Conservation (phyloP, 2,329 filamentous ascomycete species). For the Penicillium fuscoglaucum region DNA sequence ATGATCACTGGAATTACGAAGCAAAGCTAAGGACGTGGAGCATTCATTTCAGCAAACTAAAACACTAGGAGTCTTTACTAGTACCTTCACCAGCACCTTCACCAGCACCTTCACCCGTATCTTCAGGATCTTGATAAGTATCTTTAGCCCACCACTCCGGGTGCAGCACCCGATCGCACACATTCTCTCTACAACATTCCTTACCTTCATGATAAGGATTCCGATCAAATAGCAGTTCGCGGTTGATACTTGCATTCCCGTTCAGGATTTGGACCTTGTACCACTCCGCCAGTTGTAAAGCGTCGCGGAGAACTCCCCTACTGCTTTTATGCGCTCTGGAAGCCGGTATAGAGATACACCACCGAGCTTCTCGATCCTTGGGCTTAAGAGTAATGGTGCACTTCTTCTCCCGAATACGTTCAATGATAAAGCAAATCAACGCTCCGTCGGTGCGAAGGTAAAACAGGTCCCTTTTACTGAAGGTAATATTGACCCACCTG, state of each 20-base stretch:
- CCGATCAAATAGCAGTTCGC: not conserved
- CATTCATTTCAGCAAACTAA: not conserved
- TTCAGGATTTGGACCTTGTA: not conserved
- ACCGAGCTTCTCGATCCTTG: not conserved
- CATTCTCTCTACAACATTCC: not conserved
- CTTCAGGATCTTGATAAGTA: not conserved
- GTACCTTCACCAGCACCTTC: not conserved
- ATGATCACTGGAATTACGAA: not conserved
- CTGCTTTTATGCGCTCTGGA: not conserved
- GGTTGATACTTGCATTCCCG: slow-evolving; percentile 7
- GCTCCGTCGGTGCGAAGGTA: slow-evolving; percentile 3
- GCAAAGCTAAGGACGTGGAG: not conserved
- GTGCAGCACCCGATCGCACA: not conserved
- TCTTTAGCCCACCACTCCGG: not conserved
- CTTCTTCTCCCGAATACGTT: not conserved
- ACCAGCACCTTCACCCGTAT: not conserved
- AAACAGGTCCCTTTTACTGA: not conserved
- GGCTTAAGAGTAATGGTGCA: not conserved
- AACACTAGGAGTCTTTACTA: not conserved
- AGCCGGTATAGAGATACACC: slow-evolving; percentile 7
- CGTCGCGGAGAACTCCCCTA: not conserved
- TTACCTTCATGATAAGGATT: not conserved
- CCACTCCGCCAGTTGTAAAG: slow-evolving; percentile 2
- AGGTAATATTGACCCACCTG: slow-evolving; percentile 1
- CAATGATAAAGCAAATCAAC: slow-evolving; percentile 1